These are phyloP conservation scores for Ramularia collo-cygni DNA, from an alignment of 2,329 filamentous ascomycete genomes.

Conservation along the genomic window DNA sequence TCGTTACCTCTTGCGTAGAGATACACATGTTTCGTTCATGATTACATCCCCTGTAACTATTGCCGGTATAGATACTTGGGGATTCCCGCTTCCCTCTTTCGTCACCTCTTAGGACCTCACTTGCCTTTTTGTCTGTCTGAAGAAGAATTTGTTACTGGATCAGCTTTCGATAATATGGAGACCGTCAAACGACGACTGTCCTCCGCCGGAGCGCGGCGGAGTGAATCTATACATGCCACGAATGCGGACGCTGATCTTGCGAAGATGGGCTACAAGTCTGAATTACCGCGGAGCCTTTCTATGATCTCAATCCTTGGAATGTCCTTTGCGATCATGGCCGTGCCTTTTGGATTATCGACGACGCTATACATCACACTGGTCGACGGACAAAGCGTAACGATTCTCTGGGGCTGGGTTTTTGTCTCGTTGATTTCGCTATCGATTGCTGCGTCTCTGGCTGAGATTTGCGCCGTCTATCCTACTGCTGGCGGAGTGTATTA, in stretches of 20 bases:
- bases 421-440: constrained; percentile 57
- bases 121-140: too few species aligned
- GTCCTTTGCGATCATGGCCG: constrained; percentile 70
- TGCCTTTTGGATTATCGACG: constrained; percentile 60
- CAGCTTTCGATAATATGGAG: constrained; percentile 8
- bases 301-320: constrained; percentile 64
- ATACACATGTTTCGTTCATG: background rate
- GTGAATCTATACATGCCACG: constrained; percentile 27
- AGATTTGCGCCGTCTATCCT: constrained; percentile 63
- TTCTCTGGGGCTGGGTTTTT: constrained; percentile 64
- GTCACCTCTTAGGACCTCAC: background rate
- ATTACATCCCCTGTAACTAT: background rate
- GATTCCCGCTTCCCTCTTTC: background rate
- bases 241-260: constrained; percentile 55
- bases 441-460: constrained; percentile 60
- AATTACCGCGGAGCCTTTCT: constrained; percentile 59
- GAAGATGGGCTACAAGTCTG: constrained; percentile 61
- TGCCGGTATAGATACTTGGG: too few species aligned
- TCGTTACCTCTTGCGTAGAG: background rate
- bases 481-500: constrained; percentile 66
- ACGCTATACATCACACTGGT: constrained; percentile 62
- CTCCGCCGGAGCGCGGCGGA: constrained; percentile 2
- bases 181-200: constrained; percentile 13
- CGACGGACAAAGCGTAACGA: constrained; percentile 62
- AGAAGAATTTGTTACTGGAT: background rate